Evolutionary conservation across 495 filamentous ascomycete species (phyloP).

Genomic region (Aspergillus cavernicola): DNA sequence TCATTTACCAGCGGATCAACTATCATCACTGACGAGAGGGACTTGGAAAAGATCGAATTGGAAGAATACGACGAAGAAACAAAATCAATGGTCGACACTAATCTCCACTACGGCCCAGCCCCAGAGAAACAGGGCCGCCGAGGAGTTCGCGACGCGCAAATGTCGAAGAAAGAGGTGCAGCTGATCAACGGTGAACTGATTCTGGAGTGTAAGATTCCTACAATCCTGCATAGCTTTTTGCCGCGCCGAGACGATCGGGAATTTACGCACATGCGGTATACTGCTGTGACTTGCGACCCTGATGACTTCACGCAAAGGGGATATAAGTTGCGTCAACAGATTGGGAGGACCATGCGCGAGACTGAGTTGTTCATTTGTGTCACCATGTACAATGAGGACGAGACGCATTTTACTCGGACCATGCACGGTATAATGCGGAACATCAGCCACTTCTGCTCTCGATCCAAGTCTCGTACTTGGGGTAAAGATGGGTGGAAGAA

Average conservation of each 20-base stretch:
- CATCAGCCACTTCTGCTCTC: slow-evolving; percentile 90
- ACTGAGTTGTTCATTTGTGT: slow-evolving; percentile 98
- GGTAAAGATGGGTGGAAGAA: slow-evolving; percentile 98
- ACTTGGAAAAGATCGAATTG: slow-evolving; percentile 40
- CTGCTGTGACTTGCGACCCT: slow-evolving; percentile 97
- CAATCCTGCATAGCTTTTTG: slow-evolving; percentile 92
- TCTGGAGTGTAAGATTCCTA: slow-evolving; percentile 97
- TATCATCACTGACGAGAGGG: slow-evolving; percentile 52
- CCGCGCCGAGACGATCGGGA: slow-evolving; percentile 89
- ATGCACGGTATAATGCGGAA: slow-evolving; percentile 99
- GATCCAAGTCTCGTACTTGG: slow-evolving; percentile 91
- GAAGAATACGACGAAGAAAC: slow-evolving; percentile 45
- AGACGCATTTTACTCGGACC: slow-evolving; percentile 91
- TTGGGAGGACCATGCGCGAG: slow-evolving; percentile 78
- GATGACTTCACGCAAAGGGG: slow-evolving; percentile 86
- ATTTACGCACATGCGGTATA: slow-evolving; percentile 99
- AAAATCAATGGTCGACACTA: slow-evolving; percentile 35
- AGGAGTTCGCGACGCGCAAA: slow-evolving; percentile 77
- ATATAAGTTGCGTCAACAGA: slow-evolving; percentile 95
- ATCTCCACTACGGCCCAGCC: slow-evolving; percentile 78
- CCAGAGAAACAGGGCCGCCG: slow-evolving; percentile 82
- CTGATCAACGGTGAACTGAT: slow-evolving; percentile 97
- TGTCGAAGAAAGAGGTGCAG: slow-evolving; percentile 89
- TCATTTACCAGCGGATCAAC: slow-evolving; percentile 69
- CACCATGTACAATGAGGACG: slow-evolving; percentile 99